Evolutionary conservation across 495 filamentous ascomycete species (phyloP), one percentile per base, ranked within the genome.

Genomic region (Cryomyces minteri): DNA sequence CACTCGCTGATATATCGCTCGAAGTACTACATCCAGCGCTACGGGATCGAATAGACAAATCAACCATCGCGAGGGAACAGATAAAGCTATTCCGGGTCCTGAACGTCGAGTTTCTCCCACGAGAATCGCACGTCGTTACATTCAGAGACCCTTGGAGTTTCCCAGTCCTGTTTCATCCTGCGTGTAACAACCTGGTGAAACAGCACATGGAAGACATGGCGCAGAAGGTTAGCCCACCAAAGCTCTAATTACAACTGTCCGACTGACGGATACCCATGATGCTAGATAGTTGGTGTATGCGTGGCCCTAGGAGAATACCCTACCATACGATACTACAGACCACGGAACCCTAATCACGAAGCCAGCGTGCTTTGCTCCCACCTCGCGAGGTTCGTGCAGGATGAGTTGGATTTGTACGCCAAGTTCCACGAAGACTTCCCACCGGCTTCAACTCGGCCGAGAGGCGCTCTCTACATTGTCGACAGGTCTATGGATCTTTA

Each of bases 71-170:
- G 36, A 73, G 77, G 40, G 71, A 81, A 44, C 77, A 80, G 53
- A 84, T 94, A 53, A 79, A 71, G 7, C 71, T 68, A 38, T 79
- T 82, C 54, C 72, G 74, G 34, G 77, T 81, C 11, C 69, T 96
- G 49, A 82, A 84, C 33, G 67, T 94, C 60, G 82, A 93, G 59
- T 98, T 74, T 59, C 88, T 77, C 58, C 87, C 90, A 25, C 76
- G 83, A 46, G 90, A 98, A 65, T 93, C 92, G 9, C 84, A 84
- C 54, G 62, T 98, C 32, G 67, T 94, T 49, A 94, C 85, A 1
- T 93, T 96, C 50, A 71, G 82, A 46, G 90, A 96, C 59, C 88
- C 92, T 0, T 92, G 78, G 71, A 94, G 87, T 62, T 96, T 96
- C 57, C 88, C 85, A 4, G 72, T 88, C 8, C 63, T 98, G 43